Conservation (phyloP, 2,329 filamentous ascomycete species). For the Pseudogymnoascus verrucosus region DNA sequence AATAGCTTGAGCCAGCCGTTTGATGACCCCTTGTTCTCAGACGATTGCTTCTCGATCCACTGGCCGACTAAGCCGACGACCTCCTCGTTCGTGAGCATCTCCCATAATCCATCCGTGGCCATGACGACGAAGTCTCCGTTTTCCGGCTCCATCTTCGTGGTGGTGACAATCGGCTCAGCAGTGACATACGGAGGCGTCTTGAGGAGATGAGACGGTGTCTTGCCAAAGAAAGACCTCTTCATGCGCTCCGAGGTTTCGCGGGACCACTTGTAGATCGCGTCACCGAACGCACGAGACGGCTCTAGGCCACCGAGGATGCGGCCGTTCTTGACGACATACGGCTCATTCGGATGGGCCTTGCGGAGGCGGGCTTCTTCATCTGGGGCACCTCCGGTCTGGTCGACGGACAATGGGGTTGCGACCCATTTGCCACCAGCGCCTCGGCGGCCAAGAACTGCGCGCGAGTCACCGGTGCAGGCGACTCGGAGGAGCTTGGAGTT, state of each 20-base stretch:
- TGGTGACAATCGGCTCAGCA: conserved; percentile 89
- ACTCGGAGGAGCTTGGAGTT: conserved; percentile 81
- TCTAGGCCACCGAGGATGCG: conserved; percentile 88
- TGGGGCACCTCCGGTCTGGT: conserved; percentile 86
- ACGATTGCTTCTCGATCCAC: conserved; percentile 77
- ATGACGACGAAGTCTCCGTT: conserved; percentile 93
- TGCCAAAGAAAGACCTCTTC: conserved; percentile 79
- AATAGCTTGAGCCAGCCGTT: conserved; percentile 62
- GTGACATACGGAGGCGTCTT: conserved; percentile 96
- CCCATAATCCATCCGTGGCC: conserved; percentile 95
- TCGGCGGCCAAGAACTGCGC: conserved; percentile 81
- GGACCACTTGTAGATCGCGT: conserved; percentile 95
- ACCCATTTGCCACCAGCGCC: conserved; percentile 80
- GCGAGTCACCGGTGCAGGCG: conserved; percentile 92
- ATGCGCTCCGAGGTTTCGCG: conserved; percentile 75
- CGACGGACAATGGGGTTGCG: conserved; percentile 79
- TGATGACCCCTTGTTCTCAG: conserved; percentile 27
- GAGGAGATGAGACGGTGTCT: conserved; percentile 65
- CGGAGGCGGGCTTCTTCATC: conserved; percentile 78
- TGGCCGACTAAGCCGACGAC: conserved; percentile 93
- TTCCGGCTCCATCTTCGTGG: conserved; percentile 80
- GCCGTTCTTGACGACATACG: conserved; percentile 78
- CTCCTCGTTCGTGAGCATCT: conserved; percentile 98
- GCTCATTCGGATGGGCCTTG: conserved; percentile 80
- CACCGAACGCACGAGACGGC: conserved; percentile 88